Base-by-base conservation (phyloP, 139 green algal genomes). In the Chlamydomonas asymmetrica region DNA sequence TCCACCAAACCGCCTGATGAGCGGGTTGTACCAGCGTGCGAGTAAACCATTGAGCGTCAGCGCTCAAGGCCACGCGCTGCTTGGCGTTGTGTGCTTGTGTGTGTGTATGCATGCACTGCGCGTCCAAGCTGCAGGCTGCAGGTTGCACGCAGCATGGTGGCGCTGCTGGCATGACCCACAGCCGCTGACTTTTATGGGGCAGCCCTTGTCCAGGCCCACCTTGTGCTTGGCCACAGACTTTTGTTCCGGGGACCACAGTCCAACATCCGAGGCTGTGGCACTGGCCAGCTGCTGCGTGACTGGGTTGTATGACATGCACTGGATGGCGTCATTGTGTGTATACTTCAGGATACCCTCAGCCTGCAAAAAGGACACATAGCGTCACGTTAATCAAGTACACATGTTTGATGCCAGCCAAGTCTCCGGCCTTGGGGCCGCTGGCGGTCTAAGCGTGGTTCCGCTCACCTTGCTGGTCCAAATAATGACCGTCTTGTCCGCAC, bases 191-290 rank as follows among this genome's bases (percentile, higher is more conserved):
- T 38, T 43, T 59, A 37, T 23, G 34, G 57, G 37, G n/a, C 57
- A 3, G 2, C n/a, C n/a, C n/a, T n/a, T n/a, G n/a, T n/a, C n/a
- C n/a, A n/a, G n/a, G 25, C 76, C 4, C 45, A 91, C 90, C 85
- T 94, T 96, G 82, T 94, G 90, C 78, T 97, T 97, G 6, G 87
- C 77, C 20, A 97, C 92, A 20, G 84, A 89, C 78, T 94, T 94
- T 75, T 94, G 86, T 77, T 97, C 90, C 7, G 91, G 90, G 16
- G 86, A 92, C 92, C 92, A 97, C 16, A 97, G 86, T 0, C 91
- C 92, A 72, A 97, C 83, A 68, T 97, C 92, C 9, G 57, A 81
- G 5, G 85, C 84, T 25, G 91, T 93, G 13, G 80, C 89, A 66
- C 82, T 92, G 34, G 91, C 88, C 69, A 97, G 88, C 84, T 97